phyloP scores from a whole-genome alignment of 306 rosid species.

The Quillaja saponaria region DNA sequence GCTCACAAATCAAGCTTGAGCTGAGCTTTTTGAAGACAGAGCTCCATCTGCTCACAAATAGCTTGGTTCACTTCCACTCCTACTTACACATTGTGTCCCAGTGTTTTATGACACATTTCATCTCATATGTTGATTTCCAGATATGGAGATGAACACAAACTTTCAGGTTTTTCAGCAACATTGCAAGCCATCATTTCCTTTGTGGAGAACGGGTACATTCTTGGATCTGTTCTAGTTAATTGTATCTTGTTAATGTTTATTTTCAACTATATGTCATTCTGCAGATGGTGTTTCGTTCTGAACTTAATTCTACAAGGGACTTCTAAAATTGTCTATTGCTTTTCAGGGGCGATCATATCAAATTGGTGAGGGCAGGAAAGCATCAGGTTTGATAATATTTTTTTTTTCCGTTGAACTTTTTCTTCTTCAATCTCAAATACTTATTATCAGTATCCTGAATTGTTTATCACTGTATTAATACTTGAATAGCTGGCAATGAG shows the following conservation, averaged over 20 bases:
- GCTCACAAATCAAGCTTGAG: no score
- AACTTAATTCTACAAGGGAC: slow-evolving; percentile 18
- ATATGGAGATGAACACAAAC: slow-evolving; percentile 93
- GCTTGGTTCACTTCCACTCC: no score
- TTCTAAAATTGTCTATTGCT: slow-evolving; percentile 28
- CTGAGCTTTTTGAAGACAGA: neutral
- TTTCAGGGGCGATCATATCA: slow-evolving; percentile 80
- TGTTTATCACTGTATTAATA: neutral
- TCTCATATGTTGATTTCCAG: slow-evolving; percentile 41
- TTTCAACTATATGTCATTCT: neutral
- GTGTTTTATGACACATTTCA: slow-evolving; percentile 28
- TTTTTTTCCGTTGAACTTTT: slow-evolving; percentile 24
- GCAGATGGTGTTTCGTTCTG: slow-evolving; percentile 7
- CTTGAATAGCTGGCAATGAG: slow-evolving; percentile 1
- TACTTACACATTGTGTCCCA: slow-evolving; percentile 9
- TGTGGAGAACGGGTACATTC: slow-evolving; percentile 78
- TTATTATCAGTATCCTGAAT: neutral
- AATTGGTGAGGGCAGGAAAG: slow-evolving; percentile 85
- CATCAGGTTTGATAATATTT: slow-evolving; percentile 67
- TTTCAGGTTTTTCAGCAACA: slow-evolving; percentile 97
- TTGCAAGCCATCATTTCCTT: slow-evolving; percentile 96
- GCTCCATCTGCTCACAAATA: neutral
- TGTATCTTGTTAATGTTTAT: slow-evolving; percentile 13
- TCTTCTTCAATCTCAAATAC: neutral
- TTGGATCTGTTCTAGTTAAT: slow-evolving; percentile 30